phyloP scores from a whole-genome alignment of 495 filamentous ascomycete genomes.

The Usnea hakonensis region DNA sequence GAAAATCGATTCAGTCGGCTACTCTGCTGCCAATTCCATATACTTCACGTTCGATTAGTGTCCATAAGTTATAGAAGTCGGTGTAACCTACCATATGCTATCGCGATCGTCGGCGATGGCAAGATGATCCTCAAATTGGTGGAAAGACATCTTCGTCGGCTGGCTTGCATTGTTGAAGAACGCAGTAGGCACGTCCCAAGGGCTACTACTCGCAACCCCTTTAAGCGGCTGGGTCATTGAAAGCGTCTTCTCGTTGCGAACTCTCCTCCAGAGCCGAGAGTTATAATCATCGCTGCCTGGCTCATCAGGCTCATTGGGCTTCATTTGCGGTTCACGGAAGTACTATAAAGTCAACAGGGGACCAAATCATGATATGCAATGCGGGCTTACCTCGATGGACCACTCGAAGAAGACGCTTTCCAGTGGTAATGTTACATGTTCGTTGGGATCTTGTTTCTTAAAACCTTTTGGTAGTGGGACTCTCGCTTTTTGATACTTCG shows the following conservation, averaged over 20 bases:
- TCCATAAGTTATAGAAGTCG: background rate
- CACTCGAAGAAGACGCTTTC: constrained; percentile 82
- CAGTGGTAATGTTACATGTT: constrained; percentile 59
- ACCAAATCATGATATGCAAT: background rate
- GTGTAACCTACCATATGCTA: constrained; percentile 54
- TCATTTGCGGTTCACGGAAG: constrained; percentile 99
- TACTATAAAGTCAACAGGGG: constrained; percentile 48
- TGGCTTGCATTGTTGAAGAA: constrained; percentile 82
- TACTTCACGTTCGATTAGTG: constrained; percentile 40
- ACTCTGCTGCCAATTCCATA: constrained; percentile 87
- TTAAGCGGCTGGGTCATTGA: constrained; percentile 89
- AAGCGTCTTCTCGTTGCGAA: constrained; percentile 88
- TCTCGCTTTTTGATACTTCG: constrained; percentile 66
- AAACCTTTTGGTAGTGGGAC: constrained; percentile 70
- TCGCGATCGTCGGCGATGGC: constrained; percentile 91
- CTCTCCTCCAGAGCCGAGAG: constrained; percentile 81
- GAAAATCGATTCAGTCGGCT: constrained; percentile 75
- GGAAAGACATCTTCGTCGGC: constrained; percentile 86
- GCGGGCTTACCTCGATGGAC: constrained; percentile 67
- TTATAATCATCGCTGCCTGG: constrained; percentile 98
- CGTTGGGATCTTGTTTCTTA: constrained; percentile 47
- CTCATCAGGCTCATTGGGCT: constrained; percentile 88
- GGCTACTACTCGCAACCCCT: constrained; percentile 68
- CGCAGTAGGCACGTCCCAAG: constrained; percentile 70
- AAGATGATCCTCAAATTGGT: constrained; percentile 95